Conservation (phyloP, 805 yeast species). For the Starmerella etchellsii region DNA sequence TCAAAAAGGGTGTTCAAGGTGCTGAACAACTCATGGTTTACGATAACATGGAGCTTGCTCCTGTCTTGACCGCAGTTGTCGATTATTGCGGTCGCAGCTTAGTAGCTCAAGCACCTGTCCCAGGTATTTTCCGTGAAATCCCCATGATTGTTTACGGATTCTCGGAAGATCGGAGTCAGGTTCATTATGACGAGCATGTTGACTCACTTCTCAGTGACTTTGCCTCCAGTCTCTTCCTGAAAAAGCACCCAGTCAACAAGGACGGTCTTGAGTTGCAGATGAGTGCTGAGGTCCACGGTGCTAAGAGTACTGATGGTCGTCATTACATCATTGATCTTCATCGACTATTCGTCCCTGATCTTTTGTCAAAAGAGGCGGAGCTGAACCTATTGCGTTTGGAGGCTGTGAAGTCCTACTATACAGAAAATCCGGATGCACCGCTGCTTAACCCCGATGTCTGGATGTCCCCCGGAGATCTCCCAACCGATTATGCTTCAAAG, state of each 20-base stretch:
- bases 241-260: slow-evolving; percentile 46
- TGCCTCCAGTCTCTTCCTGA: slow-evolving; percentile 66
- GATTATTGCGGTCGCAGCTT: slow-evolving; percentile 84
- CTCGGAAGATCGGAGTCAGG: slow-evolving; percentile 43
- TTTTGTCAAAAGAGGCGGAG: slow-evolving; percentile 49
- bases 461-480: slow-evolving; percentile 31
- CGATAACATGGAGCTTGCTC: slow-evolving; percentile 50
- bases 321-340: slow-evolving; percentile 73
- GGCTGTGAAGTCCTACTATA: slow-evolving; percentile 47
- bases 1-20: slow-evolving; percentile 65
- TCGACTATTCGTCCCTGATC: slow-evolving; percentile 74
- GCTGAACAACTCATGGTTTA: slow-evolving; percentile 55
- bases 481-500: slow-evolving; percentile 26
- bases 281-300: slow-evolving; percentile 73
- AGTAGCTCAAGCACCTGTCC: slow-evolving; percentile 89
- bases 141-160: slow-evolving; percentile 61
- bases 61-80: slow-evolving; percentile 69
- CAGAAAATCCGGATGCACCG: slow-evolving; percentile 29
- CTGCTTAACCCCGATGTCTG: slow-evolving; percentile 73
- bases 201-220: slow-evolving; percentile 44
- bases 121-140: slow-evolving; percentile 57
- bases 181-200: slow-evolving; percentile 42
- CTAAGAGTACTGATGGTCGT: slow-evolving; percentile 73
- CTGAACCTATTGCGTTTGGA: slow-evolving; percentile 72
- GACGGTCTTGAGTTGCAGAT: slow-evolving; percentile 41